Percentiles rank a stretch among this genome's conserved stretches.
These are phyloP conservation scores for Naganishia liquefaciens DNA, from an alignment of 1,284 basidiomycete species.

Conservation along the genomic window DNA sequence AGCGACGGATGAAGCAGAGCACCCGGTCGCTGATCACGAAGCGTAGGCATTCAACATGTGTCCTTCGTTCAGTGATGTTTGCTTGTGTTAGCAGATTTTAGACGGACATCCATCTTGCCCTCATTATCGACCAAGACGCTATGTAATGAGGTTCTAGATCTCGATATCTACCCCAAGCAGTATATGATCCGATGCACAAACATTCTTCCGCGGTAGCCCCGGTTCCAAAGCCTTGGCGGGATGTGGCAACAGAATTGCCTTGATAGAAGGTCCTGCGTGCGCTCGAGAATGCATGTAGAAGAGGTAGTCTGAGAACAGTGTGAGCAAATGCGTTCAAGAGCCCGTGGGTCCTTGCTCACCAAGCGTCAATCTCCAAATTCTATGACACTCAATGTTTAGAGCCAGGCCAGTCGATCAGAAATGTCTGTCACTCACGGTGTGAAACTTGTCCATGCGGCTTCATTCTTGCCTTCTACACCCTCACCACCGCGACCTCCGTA, in stretches of 20 bases:
- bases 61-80: no score
- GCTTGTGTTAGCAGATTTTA: no score
- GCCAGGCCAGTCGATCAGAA: no score
- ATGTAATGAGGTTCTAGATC: conserved; percentile 4
- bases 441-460: conserved; percentile 61
- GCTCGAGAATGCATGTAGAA: conserved; percentile 58
- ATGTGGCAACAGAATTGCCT: conserved; percentile 68
- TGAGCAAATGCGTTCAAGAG: conserved; percentile 44
- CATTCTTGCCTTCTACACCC: conserved; percentile 59
- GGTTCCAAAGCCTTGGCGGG: conserved; percentile 63
- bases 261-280: conserved; percentile 47
- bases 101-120: no score
- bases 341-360: conserved; percentile 56
- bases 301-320: conserved; percentile 67
- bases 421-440: conserved; percentile 38
- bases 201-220: conserved; percentile 75
- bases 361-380: conserved; percentile 70
- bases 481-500: conserved; percentile 59
- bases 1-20: no score
- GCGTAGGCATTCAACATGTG: no score
- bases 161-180: conserved; percentile 28
- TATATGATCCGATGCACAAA: conserved; percentile 80
- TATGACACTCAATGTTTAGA: not conserved
- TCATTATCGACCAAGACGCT: not conserved
- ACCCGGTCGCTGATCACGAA: no score